Conservation (phyloP, 2,329 filamentous ascomycete genomes). For the Drechslerella coelobrocha region DNA sequence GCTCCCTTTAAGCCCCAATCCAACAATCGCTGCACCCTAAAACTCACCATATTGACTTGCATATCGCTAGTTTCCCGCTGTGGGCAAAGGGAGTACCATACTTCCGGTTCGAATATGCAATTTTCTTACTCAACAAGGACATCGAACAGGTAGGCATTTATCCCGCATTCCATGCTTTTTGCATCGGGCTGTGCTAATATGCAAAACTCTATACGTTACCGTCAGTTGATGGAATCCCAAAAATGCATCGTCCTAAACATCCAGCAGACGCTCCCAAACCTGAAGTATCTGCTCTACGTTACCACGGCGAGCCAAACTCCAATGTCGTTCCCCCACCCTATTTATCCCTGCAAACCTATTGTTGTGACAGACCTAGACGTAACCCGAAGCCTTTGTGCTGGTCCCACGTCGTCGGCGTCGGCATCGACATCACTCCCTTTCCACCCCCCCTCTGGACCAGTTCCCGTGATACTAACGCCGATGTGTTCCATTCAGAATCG, state of each 20-base stretch:
- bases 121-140: conserved; percentile 95
- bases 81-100: conserved; percentile 74
- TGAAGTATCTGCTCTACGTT: conserved; percentile 91
- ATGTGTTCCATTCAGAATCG: conserved; percentile 48
- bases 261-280: conserved; percentile 86
- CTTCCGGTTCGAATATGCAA: conserved; percentile 93
- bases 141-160: conserved; percentile 67
- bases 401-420: conserved; percentile 15
- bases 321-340: conserved; percentile 48
- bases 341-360: conserved; percentile 35
- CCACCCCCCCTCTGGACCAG: conserved; percentile 22
- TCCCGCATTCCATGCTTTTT: neutral
- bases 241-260: conserved; percentile 85
- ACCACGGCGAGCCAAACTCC: conserved; percentile 73
- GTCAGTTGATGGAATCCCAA: conserved; percentile 68
- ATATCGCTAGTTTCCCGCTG: conserved; percentile 73
- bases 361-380: conserved; percentile 27
- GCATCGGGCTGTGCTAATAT: neutral
- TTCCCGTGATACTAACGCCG: conserved; percentile 46
- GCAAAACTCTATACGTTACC: too few relatives aligned
- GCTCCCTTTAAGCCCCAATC: neutral
- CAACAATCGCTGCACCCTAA: neutral
- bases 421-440: conserved; percentile 1
- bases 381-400: conserved; percentile 18
- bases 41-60: conserved; percentile 60